These are phyloP conservation scores for Vitis hybrid DNA, from an alignment of 177 flowering plant genomes.

Conservation along the genomic window DNA sequence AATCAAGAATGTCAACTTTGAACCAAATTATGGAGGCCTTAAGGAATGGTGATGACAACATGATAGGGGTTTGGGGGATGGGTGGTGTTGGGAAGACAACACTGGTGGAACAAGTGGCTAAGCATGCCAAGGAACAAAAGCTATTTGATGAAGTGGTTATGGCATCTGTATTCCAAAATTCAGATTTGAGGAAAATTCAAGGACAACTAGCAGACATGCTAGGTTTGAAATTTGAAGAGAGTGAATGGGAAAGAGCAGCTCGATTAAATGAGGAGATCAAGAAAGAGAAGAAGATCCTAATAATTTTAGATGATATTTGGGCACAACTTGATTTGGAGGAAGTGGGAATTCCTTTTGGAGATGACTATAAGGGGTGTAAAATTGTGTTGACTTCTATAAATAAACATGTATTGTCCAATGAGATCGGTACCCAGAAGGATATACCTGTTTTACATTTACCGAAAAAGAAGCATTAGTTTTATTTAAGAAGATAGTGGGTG, in stretches of 20 bases:
- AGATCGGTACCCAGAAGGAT: too few relatives aligned
- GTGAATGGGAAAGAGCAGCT: not conserved
- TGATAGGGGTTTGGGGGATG: conserved; percentile 11
- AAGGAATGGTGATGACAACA: not conserved
- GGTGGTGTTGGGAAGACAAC: conserved; percentile 10
- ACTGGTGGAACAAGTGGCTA: not conserved
- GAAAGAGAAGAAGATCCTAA: not conserved
- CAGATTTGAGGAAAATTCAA: not conserved
- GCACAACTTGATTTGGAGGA: too few relatives aligned
- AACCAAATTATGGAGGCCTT: too few relatives aligned
- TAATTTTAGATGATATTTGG: too few relatives aligned
- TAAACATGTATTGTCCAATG: too few relatives aligned
- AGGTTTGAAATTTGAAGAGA: not conserved
- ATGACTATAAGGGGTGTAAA: too few relatives aligned
- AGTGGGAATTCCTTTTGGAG: too few relatives aligned
- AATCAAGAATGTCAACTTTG: not conserved
- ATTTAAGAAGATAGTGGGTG: too few relatives aligned
- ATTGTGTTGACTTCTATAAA: too few relatives aligned
- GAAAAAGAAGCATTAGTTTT: too few relatives aligned
- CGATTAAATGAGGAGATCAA: not conserved
- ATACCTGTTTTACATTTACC: too few relatives aligned
- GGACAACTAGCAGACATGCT: not conserved
- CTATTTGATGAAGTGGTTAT: not conserved
- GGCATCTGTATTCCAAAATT: not conserved
- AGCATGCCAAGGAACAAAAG: not conserved